Percentiles rank a stretch among this genome's conserved stretches.
Conservation (phyloP, 73 alveolate genomes). For the Paramecium sonneborni region DNA sequence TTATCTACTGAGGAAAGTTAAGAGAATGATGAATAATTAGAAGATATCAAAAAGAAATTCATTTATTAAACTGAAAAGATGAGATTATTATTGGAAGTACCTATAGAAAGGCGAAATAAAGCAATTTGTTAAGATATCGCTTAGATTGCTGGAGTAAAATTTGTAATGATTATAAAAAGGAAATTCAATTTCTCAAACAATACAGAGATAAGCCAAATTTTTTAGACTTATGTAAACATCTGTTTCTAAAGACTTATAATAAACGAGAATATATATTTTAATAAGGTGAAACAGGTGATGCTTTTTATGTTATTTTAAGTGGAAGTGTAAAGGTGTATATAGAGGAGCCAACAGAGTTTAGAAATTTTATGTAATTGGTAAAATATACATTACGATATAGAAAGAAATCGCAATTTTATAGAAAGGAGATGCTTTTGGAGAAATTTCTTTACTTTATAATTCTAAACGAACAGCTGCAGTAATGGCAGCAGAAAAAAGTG, state of each 20-base stretch:
- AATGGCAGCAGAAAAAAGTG: conserved; percentile 60
- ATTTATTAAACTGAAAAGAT: conserved; percentile 27
- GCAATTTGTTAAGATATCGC: conserved; percentile 36
- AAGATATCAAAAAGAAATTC: conserved; percentile 40
- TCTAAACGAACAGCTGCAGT: conserved; percentile 66
- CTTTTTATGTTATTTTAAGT: conserved; percentile 61
- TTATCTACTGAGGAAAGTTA: conserved; percentile 13
- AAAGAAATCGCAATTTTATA: conserved; percentile 51
- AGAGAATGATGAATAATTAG: neutral
- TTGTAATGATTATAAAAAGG: neutral
- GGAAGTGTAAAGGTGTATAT: conserved; percentile 66
- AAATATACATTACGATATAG: neutral
- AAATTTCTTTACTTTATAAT: conserved; percentile 56
- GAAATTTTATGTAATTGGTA: conserved; percentile 59
- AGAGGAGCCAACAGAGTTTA: conserved; percentile 58
- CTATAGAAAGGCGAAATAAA: neutral
- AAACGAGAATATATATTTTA: conserved; percentile 45
- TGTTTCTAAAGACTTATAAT: conserved; percentile 50
- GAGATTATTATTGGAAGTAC: conserved; percentile 24
- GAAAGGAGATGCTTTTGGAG: conserved; percentile 68
- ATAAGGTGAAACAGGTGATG: conserved; percentile 68
- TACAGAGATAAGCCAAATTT: conserved; percentile 61
- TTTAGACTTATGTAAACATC: conserved; percentile 59
- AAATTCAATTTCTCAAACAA: conserved; percentile 40
- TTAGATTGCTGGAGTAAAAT: conserved; percentile 44